Conservation (phyloP, 2,329 filamentous ascomycete genomes). For the Seiridium unicorne region DNA sequence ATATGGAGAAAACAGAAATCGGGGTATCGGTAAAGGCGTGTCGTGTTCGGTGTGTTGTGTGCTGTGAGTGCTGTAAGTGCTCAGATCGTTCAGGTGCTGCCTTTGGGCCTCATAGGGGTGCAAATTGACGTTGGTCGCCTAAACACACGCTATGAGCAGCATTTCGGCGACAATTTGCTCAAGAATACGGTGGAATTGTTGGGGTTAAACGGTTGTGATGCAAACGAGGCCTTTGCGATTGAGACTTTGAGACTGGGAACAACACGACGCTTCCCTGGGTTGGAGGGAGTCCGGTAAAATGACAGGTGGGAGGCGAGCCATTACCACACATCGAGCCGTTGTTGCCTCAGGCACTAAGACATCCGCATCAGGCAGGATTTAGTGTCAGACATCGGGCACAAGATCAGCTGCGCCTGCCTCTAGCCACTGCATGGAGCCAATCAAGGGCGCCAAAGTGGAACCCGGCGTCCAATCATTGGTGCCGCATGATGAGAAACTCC, state of each 20-base stretch:
- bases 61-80: neutral
- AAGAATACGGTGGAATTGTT: neutral
- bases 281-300: constrained; percentile 14
- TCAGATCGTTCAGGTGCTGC: constrained; percentile 7
- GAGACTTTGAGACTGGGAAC: neutral
- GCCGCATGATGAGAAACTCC: neutral
- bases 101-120: constrained; percentile 19
- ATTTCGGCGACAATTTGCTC: constrained; percentile 18
- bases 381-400: constrained; percentile 5
- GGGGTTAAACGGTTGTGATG: neutral
- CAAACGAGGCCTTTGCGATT: neutral
- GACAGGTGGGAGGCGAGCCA: constrained; percentile 1
- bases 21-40: neutral
- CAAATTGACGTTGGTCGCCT: constrained; percentile 28
- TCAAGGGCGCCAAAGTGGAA: neutral
- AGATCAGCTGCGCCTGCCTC: constrained; percentile 2
- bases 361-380: neutral
- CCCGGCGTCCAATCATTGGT: constrained; percentile 1
- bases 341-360: constrained; percentile 2
- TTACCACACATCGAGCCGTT: neutral
- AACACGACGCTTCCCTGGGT: neutral
- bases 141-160: constrained; percentile 18
- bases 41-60: neutral
- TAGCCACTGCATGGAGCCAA: neutral
- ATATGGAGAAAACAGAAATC: constrained; percentile 5